Evolutionary conservation across 257 asterid species (phyloP), one percentile per base, ranked within the genome.

Genomic region (Craterostigma plantagineum): DNA sequence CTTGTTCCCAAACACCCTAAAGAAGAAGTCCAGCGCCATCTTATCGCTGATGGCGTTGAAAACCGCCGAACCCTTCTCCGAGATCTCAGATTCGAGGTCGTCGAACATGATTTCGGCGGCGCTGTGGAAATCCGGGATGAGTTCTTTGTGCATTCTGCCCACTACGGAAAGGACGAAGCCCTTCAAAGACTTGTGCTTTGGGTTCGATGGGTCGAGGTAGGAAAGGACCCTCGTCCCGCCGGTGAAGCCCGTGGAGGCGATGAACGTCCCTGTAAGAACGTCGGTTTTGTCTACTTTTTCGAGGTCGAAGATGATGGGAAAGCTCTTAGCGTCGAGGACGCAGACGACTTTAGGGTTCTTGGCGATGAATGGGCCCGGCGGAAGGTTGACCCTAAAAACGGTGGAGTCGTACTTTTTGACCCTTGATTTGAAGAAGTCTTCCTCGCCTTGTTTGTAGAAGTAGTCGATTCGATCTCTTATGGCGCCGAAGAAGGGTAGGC

Each of bases 151-250:
- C 35, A 86, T 54, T 3, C 65, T 35, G 0, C 91, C 54, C 11
- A 79, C 74, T 7, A 73, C 45, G 37, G 56, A 70, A 30, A 83
- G 76, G 55, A 79, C 50, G 42, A 83, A 70, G 1, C 60, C 58
- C 52, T 83, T 83, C 18, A 83, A 54, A 37, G 62, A 64, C 14
- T 71, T 69, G 16, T 83, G 95, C 12, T 45, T 71, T 9, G 93
- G 86, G 45, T 83, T 92, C 0, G 91, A 71, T 0, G 95, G 92
- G 56, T 83, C 95, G 11, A 83, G 75, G 50, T 54, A 83, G 9
- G 95, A 76, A 4, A 79, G 66, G 9, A 63, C 54, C 1, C 95
- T 52, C 68, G 73, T 71, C 4, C 95, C 93, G 48, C 95, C 93
- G 43, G 91, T 79, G 54, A 79, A 71, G 1, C 76, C 78, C 10